Evolutionary conservation across 2,329 filamentous ascomycete genomes (phyloP).

Genomic region (Penicillium sp.): DNA sequence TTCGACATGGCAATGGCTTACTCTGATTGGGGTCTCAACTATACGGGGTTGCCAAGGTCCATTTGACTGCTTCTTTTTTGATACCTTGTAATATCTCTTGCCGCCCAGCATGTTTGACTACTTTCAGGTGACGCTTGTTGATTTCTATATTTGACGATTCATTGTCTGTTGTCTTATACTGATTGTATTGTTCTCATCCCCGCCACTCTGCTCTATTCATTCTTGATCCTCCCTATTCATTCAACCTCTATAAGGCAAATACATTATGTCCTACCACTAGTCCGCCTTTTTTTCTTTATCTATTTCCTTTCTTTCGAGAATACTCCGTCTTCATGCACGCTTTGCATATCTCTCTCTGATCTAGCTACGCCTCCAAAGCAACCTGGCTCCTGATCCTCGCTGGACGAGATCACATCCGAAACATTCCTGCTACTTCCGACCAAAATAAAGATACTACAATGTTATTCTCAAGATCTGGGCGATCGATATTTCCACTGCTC

Average conservation of each 20-base stretch:
- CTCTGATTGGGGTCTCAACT: constrained; percentile 18
- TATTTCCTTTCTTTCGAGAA: not conserved
- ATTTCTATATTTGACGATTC: constrained; percentile 13
- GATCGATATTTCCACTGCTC: constrained; percentile 39
- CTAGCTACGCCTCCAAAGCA: not conserved
- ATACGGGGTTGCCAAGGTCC: constrained; percentile 9
- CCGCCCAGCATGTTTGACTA: constrained; percentile 13
- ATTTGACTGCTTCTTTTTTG: constrained; percentile 17
- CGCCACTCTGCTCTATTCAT: constrained; percentile 2
- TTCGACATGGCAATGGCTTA: constrained; percentile 6
- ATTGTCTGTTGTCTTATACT: constrained; percentile 7
- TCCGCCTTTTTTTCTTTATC: not conserved
- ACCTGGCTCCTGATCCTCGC: not conserved
- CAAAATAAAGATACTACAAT: constrained; percentile 19
- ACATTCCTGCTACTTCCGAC: not conserved
- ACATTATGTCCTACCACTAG: constrained; percentile 3
- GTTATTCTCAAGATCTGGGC: constrained; percentile 34
- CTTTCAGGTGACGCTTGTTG: not conserved
- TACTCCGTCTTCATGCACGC: not conserved
- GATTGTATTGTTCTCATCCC: constrained; percentile 5
- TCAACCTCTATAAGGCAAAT: constrained; percentile 4
- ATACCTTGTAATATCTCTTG: constrained; percentile 9
- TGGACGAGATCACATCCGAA: constrained; percentile 2
- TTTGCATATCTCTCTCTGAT: not conserved
- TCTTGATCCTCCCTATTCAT: constrained; percentile 5